Base-by-base conservation (phyloP, 106 monocot genomes). In the Xerophyta viscosa region DNA sequence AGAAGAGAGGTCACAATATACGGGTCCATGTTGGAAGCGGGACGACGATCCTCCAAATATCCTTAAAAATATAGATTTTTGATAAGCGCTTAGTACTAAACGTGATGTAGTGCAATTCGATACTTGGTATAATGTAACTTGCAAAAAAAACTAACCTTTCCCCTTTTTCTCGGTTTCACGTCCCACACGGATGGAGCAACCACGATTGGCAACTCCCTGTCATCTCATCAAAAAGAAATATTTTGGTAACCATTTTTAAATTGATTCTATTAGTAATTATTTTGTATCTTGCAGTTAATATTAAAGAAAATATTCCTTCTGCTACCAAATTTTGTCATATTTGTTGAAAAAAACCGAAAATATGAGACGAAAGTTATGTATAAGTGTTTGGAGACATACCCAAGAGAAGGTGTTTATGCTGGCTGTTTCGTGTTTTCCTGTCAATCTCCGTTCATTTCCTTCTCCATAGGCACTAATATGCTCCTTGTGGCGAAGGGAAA, bases 11-110 rank as follows among this genome's bases (percentile, higher is more conserved):
- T 89, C 52, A 89, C 88, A 27, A 89, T 66, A 57, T 89, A 89
- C 9, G 88, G 88, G 59, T 89, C 88, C 88, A 89, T 89, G 83
- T 89, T 89, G 19, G 88, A 83, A 46, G 88, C 83, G 2, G 88
- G 88, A 36, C 88, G 70, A 8, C 88, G 76, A 60, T 89, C 88
- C 57, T 89, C 88, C 79, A 89, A 63, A 63, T 89, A 89, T 2
- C 83, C 88, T 89, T 24, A 13, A 29, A 24, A 57, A 33, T 11
- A 5, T 11, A 33, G 11, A 11, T n/a, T n/a, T n/a, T n/a, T n/a
- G n/a, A n/a, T n/a, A n/a, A n/a, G n/a, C n/a, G n/a, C n/a, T n/a
- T n/a, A n/a, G n/a, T n/a, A n/a, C n/a, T n/a, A n/a, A n/a, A n/a
- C n/a, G n/a, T n/a, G n/a, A n/a, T n/a, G n/a, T n/a, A n/a, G n/a